Evolutionary conservation across 108 stramenopile species (phyloP).

Genomic region (Thalassiosira profunda): DNA sequence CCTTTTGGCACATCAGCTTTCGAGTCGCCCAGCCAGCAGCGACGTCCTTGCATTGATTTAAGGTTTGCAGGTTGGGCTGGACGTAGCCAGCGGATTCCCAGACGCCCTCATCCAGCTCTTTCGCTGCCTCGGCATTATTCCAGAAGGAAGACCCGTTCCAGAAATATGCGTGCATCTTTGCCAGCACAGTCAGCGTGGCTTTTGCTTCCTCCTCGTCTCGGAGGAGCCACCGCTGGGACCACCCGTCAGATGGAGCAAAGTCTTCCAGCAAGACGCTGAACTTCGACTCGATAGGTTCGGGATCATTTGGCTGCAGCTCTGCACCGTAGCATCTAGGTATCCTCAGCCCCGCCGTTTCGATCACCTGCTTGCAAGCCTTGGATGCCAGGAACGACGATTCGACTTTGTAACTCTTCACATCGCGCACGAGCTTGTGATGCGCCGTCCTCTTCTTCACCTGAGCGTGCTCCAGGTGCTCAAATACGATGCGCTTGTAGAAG

Average conservation of each 20-base stretch:
- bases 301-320: conserved; percentile 37
- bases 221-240: conserved; percentile 66
- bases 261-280: conserved; percentile 66
- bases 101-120: conserved; percentile 50
- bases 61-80: conserved; percentile 64
- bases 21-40: conserved; percentile 55
- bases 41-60: conserved; percentile 58
- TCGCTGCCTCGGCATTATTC: conserved; percentile 50
- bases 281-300: conserved; percentile 51
- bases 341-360: conserved; percentile 44
- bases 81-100: conserved; percentile 73
- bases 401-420: conserved; percentile 62
- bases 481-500: conserved; percentile 75
- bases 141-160: conserved; percentile 70
- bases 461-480: conserved; percentile 62
- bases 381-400: conserved; percentile 61
- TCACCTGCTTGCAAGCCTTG: conserved; percentile 42
- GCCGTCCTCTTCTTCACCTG: conserved; percentile 51
- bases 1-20: conserved; percentile 28
- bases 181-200: conserved; percentile 54
- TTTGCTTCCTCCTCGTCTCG: conserved; percentile 28
- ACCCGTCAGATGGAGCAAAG: conserved; percentile 56
- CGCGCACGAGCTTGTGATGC: conserved; percentile 64
- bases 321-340: conserved; percentile 54
- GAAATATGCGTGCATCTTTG: conserved; percentile 78